Evolutionary conservation across 2,329 filamentous ascomycete species (phyloP), one percentile per base, ranked within the genome.

Genomic region (Stagonosporopsis chrysanthemi): DNA sequence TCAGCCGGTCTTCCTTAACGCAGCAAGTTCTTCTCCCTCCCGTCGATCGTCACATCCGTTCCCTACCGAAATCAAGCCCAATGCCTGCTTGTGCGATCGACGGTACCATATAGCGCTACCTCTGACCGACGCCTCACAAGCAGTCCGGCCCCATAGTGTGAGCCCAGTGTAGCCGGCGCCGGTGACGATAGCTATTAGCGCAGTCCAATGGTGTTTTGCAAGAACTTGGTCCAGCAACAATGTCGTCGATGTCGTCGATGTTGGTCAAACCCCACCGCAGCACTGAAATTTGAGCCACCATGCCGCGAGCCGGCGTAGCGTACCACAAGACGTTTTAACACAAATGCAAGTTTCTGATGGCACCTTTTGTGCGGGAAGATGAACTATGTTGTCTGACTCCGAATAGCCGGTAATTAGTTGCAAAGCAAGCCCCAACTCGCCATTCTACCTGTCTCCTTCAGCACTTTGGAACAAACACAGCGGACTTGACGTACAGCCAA

Each of bases 1-100:
- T 62, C 60, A 57, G 58, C 64, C 64, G 62, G 63, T 61, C 42
- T 57, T 67, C 49, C 61, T 61, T 53, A 47, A 49, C 45, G 52
- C 40, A 61, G 52, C 38, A 49, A 58, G 40, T 36, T 54, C 50
- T 46, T 44, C 46, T 57, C 57, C 56, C 49, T 58, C 60, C 56
- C 48, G 60, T 47, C 63, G 55, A 67, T 60, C 62, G 53, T 52
- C 22, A 40, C 46, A 55, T 55, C 43, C 45, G 24, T 39, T 31
- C 29, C 29, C 38, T 44, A 39, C 44, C 39, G 17, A 31, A 12
- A 31, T 23, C 9, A 31, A 50, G 50, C 31, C 24, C 33, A 53
- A 46, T 49, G 36, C 40, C 40, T 49, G 31, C 17, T 46, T 45
- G 12, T 35, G 40, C 41, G 53, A 56, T 56, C 53, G 53, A 51